Conservation (phyloP, 352 stramenopile genomes). For the Phytophthora multivora region DNA sequence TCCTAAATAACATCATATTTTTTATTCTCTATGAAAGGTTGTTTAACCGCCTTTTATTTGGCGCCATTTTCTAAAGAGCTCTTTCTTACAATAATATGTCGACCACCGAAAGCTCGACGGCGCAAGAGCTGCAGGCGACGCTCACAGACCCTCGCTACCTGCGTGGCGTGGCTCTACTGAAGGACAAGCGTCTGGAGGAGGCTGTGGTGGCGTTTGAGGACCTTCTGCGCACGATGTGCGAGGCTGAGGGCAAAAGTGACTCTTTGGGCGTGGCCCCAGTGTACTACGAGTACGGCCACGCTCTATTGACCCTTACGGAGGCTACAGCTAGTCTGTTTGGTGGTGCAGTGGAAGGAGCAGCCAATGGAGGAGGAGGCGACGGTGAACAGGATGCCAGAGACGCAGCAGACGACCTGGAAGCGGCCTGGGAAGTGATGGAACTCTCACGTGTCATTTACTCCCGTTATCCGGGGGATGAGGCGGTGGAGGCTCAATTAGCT, state of each 20-base stretch:
- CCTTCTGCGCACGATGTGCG: constrained; percentile 81
- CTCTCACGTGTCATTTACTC: constrained; percentile 83
- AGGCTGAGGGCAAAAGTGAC: constrained; percentile 73
- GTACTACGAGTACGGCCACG: constrained; percentile 88
- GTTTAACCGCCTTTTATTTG: neutral
- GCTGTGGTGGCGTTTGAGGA: constrained; percentile 78
- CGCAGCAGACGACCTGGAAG: constrained; percentile 73
- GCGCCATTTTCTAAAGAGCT: constrained; percentile 2
- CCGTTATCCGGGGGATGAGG: constrained; percentile 66
- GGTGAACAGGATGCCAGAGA: constrained; percentile 63
- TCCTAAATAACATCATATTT: constrained; percentile 8
- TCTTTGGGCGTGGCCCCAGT: constrained; percentile 66
- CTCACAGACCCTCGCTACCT: constrained; percentile 75
- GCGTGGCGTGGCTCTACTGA: constrained; percentile 69
- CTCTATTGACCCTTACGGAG: constrained; percentile 76
- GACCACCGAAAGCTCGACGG: constrained; percentile 11
- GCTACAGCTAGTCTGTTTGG: constrained; percentile 67
- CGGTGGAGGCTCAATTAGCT: constrained; percentile 78
- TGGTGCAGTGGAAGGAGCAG: constrained; percentile 32
- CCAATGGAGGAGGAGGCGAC: constrained; percentile 30
- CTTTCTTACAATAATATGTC: neutral
- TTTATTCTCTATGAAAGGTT: constrained; percentile 3
- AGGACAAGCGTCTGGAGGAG: constrained; percentile 84
- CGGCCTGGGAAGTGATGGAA: constrained; percentile 89
- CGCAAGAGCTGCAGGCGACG: constrained; percentile 54